A percentile compares a stretch with the other conserved stretches of the same genome.
phyloP scores from a whole-genome alignment of 257 asterid species.

The Solanum lycopersicoides region DNA sequence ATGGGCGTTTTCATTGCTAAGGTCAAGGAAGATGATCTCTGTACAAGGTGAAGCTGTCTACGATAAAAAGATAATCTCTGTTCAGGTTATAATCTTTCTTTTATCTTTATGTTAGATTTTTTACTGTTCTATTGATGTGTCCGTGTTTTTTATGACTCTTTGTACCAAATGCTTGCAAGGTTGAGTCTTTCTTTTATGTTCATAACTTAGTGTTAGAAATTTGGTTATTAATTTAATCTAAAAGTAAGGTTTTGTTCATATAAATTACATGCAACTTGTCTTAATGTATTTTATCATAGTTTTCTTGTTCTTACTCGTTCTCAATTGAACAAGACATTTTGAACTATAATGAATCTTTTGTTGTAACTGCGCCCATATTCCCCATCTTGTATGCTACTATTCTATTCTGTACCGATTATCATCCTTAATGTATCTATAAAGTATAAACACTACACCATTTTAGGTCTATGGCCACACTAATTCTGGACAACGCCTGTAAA shows the following conservation, averaged over 20 bases:
- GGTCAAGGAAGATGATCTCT: constrained; percentile 91
- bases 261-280: background rate
- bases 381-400: background rate
- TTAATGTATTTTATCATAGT: background rate
- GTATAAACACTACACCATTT: background rate
- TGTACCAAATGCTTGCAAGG: background rate
- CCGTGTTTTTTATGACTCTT: background rate
- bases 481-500: no score
- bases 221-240: background rate
- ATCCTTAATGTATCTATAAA: background rate
- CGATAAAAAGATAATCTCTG: constrained; percentile 72
- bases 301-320: background rate
- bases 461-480: no score
- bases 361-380: background rate
- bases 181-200: background rate
- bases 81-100: constrained; percentile 37
- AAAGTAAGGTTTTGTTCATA: background rate
- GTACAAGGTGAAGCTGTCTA: constrained; percentile 95
- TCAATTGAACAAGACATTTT: background rate
- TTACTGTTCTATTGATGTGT: background rate
- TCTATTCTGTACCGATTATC: background rate
- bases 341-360: background rate
- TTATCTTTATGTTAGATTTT: background rate
- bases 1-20: constrained; percentile 86
- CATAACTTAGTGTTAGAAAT: background rate